A percentile compares a stretch with the other conserved stretches of the same genome.
Conservation (phyloP, 352 stramenopile genomes). For the Stramenopiles sp. region DNA sequence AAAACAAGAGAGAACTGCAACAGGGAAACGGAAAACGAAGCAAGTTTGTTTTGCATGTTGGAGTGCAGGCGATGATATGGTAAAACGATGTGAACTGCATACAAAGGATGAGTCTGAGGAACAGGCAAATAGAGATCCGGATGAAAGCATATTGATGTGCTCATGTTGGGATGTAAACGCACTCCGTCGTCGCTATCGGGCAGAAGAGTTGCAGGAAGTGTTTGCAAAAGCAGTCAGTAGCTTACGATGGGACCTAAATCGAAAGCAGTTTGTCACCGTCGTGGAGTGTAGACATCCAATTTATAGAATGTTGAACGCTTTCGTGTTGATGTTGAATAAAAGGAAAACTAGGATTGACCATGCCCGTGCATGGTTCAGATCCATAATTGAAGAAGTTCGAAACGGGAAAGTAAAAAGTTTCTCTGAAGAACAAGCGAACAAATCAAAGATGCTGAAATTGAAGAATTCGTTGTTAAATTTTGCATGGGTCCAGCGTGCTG, state of each 20-base stretch:
- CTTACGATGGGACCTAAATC: constrained; percentile 53
- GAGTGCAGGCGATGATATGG: constrained; percentile 56
- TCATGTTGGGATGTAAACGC: constrained; percentile 70
- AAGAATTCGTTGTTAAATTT: constrained; percentile 42
- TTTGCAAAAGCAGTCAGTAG: constrained; percentile 61
- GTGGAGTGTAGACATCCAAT: constrained; percentile 67
- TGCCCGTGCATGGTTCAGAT: constrained; percentile 56
- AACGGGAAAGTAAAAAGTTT: constrained; percentile 29
- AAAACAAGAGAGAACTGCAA: too few relatives aligned
- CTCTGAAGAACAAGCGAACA: neutral
- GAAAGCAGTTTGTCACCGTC: constrained; percentile 63
- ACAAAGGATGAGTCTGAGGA: constrained; percentile 33
- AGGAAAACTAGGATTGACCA: constrained; percentile 57
- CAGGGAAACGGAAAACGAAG: neutral
- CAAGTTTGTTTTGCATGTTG: constrained; percentile 76
- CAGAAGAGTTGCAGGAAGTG: constrained; percentile 73
- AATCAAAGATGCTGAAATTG: constrained; percentile 43
- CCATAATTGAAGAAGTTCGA: constrained; percentile 59
- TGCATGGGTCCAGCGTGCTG: constrained; percentile 18
- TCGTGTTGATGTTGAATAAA: constrained; percentile 49
- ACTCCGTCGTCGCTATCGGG: constrained; percentile 49
- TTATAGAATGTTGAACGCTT: constrained; percentile 46
- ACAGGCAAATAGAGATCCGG: constrained; percentile 32
- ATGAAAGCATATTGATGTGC: constrained; percentile 47
- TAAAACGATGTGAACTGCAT: constrained; percentile 44